Conservation (phyloP, 75 land plant species). For the Azolla pinnata region DNA sequence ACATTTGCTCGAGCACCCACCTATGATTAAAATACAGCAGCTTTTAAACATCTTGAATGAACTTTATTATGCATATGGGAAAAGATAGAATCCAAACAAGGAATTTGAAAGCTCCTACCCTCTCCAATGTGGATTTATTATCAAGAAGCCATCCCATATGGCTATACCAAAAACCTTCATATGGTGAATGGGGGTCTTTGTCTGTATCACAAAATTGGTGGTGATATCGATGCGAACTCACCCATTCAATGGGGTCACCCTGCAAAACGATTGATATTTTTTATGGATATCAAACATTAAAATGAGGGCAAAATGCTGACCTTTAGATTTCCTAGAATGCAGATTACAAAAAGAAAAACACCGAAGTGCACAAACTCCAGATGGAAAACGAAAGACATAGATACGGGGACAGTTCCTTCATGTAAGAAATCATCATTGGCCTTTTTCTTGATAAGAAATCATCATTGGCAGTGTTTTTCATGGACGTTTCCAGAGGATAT, state of each 20-base stretch:
- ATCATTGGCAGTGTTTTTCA: too few species aligned
- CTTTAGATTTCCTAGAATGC: not conserved
- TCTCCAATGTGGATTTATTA: conserved; percentile 19
- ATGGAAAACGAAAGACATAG: not conserved
- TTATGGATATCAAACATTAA: too few species aligned
- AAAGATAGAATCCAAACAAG: not conserved
- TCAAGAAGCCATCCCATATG: conserved; percentile 82
- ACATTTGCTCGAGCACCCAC: conserved; percentile 53
- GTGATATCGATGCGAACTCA: conserved; percentile 77
- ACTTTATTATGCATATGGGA: not conserved
- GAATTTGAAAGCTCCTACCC: conserved; percentile 19
- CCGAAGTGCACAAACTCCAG: not conserved
- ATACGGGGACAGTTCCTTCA: not conserved
- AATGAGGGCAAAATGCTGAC: not conserved
- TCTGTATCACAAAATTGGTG: conserved; percentile 71
- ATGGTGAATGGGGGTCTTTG: conserved; percentile 71
- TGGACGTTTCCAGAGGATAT: too few species aligned
- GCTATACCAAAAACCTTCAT: conserved; percentile 73
- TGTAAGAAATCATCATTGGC: not conserved
- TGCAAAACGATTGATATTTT: too few species aligned
- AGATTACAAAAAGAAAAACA: not conserved
- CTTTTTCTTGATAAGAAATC: too few species aligned
- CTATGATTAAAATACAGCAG: conserved; percentile 9
- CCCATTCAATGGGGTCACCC: conserved; percentile 84
- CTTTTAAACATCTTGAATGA: not conserved